phyloP scores from a whole-genome alignment of 2,329 filamentous ascomycete species.

The Chaetomium sp. region DNA sequence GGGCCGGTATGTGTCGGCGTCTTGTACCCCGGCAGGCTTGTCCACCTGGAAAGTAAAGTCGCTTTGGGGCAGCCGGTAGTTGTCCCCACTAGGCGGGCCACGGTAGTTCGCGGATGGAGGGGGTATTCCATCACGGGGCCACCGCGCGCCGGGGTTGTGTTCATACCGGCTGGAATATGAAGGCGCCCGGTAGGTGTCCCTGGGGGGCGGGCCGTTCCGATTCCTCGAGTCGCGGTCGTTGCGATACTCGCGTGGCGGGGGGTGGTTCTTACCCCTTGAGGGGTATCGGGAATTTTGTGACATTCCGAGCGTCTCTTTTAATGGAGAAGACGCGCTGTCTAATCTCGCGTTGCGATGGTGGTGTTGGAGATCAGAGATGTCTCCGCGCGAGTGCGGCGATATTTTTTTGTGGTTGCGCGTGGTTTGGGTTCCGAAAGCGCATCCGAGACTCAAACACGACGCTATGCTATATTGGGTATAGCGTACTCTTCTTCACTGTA shows the following conservation, averaged over 20 bases:
- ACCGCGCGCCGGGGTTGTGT: conserved; percentile 6
- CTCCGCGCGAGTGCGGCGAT: conserved; percentile 1
- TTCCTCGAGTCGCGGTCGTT: conserved; percentile 28
- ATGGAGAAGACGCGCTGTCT: background rate
- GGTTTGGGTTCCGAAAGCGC: background rate
- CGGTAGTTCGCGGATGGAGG: conserved; percentile 19
- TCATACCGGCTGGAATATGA: conserved; percentile 22
- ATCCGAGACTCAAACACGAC: background rate
- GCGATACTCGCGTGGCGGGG: conserved; percentile 26
- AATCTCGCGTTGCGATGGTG: background rate
- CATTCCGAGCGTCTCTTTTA: conserved; percentile 19
- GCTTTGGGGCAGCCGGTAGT: conserved; percentile 45
- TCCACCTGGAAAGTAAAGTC: conserved; percentile 61
- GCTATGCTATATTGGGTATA: background rate
- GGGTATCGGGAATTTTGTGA: conserved; percentile 26
- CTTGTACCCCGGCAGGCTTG: conserved; percentile 52
- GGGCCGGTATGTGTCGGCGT: conserved; percentile 42
- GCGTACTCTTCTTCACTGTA: background rate
- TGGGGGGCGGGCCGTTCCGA: conserved; percentile 19
- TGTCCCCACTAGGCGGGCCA: conserved; percentile 29
- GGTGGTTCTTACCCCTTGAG: conserved; percentile 15
- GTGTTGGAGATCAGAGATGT: background rate
- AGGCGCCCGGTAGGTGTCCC: conserved; percentile 25
- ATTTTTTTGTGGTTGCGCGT: conserved; percentile 10
- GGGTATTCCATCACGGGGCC: conserved; percentile 12